These are phyloP conservation scores for Fraxinus angustifolia DNA, from an alignment of 305 asterid species.

Conservation along the genomic window DNA sequence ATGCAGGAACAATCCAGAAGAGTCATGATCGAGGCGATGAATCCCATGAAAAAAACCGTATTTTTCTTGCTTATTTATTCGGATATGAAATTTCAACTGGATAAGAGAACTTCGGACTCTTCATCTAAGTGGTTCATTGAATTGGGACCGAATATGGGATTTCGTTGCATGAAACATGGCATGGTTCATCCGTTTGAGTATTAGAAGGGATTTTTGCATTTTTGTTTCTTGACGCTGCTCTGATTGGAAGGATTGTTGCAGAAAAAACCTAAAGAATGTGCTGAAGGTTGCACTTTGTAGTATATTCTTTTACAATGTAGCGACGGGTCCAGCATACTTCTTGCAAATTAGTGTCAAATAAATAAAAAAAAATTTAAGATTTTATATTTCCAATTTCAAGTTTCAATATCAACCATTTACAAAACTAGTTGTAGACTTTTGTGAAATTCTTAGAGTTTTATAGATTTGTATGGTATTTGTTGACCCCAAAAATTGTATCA, in stretches of 20 bases:
- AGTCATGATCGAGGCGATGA: constrained; percentile 17
- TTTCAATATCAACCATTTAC: too few species aligned
- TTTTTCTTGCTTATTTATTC: constrained; percentile 10
- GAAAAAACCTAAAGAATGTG: neutral
- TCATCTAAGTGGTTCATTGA: constrained; percentile 31
- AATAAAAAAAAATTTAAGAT: too few species aligned
- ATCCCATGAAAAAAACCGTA: constrained; percentile 14
- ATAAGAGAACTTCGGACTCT: constrained; percentile 30
- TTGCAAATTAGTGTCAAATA: too few species aligned
- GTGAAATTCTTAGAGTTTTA: too few species aligned
- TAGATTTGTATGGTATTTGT: too few species aligned
- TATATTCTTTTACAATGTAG: too few species aligned
- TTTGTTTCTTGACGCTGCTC: neutral
- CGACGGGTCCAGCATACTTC: too few species aligned
- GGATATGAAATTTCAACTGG: constrained; percentile 22
- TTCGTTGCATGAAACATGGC: neutral
- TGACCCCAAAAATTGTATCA: too few species aligned
- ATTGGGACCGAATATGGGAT: neutral
- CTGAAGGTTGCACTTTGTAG: neutral
- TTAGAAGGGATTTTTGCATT: neutral
- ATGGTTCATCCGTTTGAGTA: neutral
- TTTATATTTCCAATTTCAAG: too few species aligned
- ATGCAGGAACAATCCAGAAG: constrained; percentile 24
- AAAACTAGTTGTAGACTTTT: too few species aligned
- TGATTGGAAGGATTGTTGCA: neutral